phyloP scores from a whole-genome alignment of 106 monocot species.

The Platanthera zijinensis region DNA sequence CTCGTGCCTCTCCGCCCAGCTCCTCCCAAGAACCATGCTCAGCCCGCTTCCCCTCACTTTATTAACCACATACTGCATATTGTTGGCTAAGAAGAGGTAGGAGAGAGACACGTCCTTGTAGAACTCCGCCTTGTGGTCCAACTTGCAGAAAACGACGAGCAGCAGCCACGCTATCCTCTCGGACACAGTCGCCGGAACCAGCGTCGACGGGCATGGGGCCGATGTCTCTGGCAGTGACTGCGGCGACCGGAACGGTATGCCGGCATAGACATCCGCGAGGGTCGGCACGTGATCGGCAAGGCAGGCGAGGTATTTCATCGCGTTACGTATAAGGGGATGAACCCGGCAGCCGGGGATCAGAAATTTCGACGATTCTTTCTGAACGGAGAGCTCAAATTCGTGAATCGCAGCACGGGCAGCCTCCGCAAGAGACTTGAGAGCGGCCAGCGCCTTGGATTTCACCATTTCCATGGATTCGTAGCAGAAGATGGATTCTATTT shows the following conservation, averaged over 20 bases:
- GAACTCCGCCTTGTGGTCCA: conserved; percentile 10
- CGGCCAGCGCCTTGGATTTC: conserved; percentile 13
- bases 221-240: conserved; percentile 9
- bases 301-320: conserved; percentile 49
- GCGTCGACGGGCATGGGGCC: conserved; percentile 2
- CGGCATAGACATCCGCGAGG: conserved; percentile 34
- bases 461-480: conserved; percentile 27
- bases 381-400: conserved; percentile 45
- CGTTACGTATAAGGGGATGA: conserved; percentile 48
- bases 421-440: conserved; percentile 27
- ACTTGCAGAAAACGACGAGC: conserved; percentile 9
- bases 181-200: conserved; percentile 5
- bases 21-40: conserved; percentile 15
- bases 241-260: conserved; percentile 16
- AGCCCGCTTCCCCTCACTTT: conserved; percentile 30
- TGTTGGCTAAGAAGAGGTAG: conserved; percentile 56
- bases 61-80: conserved; percentile 38
- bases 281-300: conserved; percentile 41
- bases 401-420: conserved; percentile 23
- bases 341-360: conserved; percentile 30
- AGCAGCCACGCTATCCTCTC: conserved; percentile 36
- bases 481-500: conserved; percentile 39
- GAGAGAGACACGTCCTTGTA: conserved; percentile 10
- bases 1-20: conserved; percentile 21
- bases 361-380: conserved; percentile 32